These are phyloP conservation scores for Parmelia sp. DNA, from an alignment of 495 filamentous ascomycete species.

Conservation along the genomic window DNA sequence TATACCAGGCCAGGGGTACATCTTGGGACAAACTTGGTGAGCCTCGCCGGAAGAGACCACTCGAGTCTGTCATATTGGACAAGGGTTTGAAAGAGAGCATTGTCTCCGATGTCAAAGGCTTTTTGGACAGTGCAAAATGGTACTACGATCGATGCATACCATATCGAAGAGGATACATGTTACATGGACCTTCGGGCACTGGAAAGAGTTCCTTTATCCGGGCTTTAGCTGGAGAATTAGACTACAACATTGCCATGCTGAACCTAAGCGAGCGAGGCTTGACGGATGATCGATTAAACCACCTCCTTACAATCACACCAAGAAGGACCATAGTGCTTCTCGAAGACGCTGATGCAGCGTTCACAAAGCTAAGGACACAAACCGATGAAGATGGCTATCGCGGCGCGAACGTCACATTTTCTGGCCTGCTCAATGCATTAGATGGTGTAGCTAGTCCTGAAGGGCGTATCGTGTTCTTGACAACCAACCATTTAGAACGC, in stretches of 20 bases:
- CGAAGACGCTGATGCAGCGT: conserved; percentile 94
- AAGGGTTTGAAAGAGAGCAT: conserved; percentile 78
- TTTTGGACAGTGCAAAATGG: conserved; percentile 72
- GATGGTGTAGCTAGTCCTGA: conserved; percentile 95
- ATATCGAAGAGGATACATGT: conserved; percentile 85
- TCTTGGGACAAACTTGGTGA: conserved; percentile 82
- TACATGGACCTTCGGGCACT: conserved; percentile 90
- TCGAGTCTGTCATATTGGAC: conserved; percentile 83
- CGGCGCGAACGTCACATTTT: conserved; percentile 90
- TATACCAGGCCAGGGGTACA: conserved; percentile 78
- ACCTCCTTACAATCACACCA: conserved; percentile 81
- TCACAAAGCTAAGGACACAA: conserved; percentile 66
- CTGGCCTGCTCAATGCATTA: conserved; percentile 84
- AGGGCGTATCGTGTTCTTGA: conserved; percentile 87
- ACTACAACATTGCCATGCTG: conserved; percentile 90
- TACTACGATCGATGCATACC: conserved; percentile 93
- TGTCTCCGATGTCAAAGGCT: conserved; percentile 79
- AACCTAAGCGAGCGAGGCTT: conserved; percentile 90
- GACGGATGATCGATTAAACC: conserved; percentile 86
- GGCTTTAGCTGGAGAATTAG: conserved; percentile 81
- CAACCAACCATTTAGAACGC: conserved; percentile 87
- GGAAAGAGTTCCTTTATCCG: conserved; percentile 97
- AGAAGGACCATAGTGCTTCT: conserved; percentile 78
- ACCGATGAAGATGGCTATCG: conserved; percentile 77
- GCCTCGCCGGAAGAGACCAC: conserved; percentile 76